Percentiles rank a stretch among this genome's conserved stretches.
Conservation (phyloP, 2,329 filamentous ascomycete genomes). For the Colletotrichum ledebouriae region DNA sequence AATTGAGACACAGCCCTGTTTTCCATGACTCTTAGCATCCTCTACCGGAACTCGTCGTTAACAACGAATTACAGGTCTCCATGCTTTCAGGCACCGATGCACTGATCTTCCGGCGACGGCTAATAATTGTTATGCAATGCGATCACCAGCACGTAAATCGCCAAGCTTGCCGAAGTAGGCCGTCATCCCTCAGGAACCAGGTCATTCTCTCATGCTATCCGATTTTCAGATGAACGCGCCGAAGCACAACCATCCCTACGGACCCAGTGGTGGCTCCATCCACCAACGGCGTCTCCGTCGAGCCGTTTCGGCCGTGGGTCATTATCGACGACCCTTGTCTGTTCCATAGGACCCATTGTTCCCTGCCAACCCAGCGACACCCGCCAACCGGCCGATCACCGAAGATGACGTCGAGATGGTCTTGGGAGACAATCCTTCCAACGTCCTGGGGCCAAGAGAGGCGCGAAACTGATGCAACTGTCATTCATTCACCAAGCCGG, state of each 20-base stretch:
- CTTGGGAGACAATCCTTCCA: neutral
- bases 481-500: neutral
- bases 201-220: constrained; percentile 17
- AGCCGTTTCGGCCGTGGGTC: constrained; percentile 6
- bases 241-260: constrained; percentile 12
- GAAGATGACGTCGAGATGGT: constrained; percentile 23
- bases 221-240: constrained; percentile 34
- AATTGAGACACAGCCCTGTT: constrained; percentile 17
- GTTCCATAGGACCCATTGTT: constrained; percentile 6
- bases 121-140: neutral
- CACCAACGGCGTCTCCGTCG: constrained; percentile 24
- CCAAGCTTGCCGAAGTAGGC: neutral
- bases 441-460: neutral
- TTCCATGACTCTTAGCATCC: constrained; percentile 18
- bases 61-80: constrained; percentile 8
- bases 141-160: neutral
- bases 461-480: neutral
- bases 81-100: constrained; percentile 5
- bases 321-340: neutral
- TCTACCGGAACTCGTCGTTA: constrained; percentile 6
- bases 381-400: neutral
- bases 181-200: neutral
- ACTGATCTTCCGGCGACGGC: neutral
- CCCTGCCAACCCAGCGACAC: neutral
- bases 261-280: constrained; percentile 16